Conservation (phyloP, 305 asterid genomes). For the Ajuga reptans region DNA sequence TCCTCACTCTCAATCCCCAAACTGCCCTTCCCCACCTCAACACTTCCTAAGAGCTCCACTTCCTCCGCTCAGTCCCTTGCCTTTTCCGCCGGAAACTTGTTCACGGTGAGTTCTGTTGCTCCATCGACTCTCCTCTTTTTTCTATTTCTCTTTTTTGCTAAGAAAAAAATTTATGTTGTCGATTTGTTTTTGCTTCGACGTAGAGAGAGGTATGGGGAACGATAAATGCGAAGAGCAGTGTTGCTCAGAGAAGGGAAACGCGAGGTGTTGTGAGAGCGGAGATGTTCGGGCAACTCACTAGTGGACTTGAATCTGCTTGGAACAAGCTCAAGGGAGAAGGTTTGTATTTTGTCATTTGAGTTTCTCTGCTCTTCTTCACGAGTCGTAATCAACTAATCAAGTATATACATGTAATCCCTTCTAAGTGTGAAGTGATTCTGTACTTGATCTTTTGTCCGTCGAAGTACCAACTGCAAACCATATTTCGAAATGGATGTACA, state of each 20-base stretch:
- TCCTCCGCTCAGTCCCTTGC: constrained; percentile 47
- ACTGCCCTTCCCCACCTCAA: constrained; percentile 23
- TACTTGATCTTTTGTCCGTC: neutral
- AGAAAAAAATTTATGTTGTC: neutral
- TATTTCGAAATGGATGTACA: neutral
- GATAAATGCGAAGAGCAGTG: constrained; percentile 36
- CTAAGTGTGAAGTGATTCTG: neutral
- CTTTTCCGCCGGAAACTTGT: constrained; percentile 48
- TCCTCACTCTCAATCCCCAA: constrained; percentile 30
- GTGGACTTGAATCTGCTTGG: constrained; percentile 91
- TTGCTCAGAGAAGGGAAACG: constrained; percentile 32
- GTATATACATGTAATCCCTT: neutral
- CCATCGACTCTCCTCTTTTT: neutral
- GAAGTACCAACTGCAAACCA: neutral
- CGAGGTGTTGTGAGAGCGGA: constrained; percentile 64
- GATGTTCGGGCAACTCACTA: constrained; percentile 91
- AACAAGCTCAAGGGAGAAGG: constrained; percentile 98
- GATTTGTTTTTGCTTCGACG: constrained; percentile 5
- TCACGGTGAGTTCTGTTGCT: constrained; percentile 35
- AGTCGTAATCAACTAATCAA: neutral
- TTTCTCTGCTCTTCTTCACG: neutral
- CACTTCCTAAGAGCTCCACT: constrained; percentile 31
- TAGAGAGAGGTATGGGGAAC: constrained; percentile 65
- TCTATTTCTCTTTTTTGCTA: too few relatives aligned
- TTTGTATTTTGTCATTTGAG: neutral